phyloP scores from a whole-genome alignment of 1,139 yeast genomes.

The Debaryomycetaceae sp. region DNA sequence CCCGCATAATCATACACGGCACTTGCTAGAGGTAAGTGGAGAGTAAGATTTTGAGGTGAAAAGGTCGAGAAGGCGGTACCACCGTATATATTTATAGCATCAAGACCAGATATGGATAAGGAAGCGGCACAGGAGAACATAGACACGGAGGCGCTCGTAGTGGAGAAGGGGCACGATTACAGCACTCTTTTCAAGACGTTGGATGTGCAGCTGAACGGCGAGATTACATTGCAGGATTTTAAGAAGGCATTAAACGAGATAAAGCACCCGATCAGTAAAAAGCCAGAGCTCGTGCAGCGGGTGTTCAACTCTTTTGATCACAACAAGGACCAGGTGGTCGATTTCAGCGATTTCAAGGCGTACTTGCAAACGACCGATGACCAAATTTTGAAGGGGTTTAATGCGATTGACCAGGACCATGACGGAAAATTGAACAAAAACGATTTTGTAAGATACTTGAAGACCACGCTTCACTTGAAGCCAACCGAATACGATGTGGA shows the following conservation, averaged over 20 bases:
- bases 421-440: constrained; percentile 69
- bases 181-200: constrained; percentile 41
- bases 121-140: not conserved
- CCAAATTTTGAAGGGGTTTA: constrained; percentile 70
- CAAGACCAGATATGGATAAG: not conserved
- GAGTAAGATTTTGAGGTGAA: not conserved
- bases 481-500: constrained; percentile 57
- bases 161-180: constrained; percentile 17
- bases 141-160: not conserved
- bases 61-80: not conserved
- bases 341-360: constrained; percentile 57
- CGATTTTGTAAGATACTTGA: constrained; percentile 66
- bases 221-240: constrained; percentile 54
- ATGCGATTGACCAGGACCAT: constrained; percentile 64
- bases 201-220: constrained; percentile 54
- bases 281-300: constrained; percentile 55
- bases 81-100: not conserved
- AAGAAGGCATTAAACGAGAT: constrained; percentile 49
- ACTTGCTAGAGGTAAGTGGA: not conserved
- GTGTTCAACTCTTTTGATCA: constrained; percentile 57
- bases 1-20: not conserved
- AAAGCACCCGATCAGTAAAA: constrained; percentile 66
- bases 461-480: constrained; percentile 46
- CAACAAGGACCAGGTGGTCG: constrained; percentile 54
- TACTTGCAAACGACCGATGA: constrained; percentile 63